These are phyloP conservation scores for Hyaloperonospora brassicae DNA, from an alignment of 352 stramenopile genomes.

Conservation along the genomic window DNA sequence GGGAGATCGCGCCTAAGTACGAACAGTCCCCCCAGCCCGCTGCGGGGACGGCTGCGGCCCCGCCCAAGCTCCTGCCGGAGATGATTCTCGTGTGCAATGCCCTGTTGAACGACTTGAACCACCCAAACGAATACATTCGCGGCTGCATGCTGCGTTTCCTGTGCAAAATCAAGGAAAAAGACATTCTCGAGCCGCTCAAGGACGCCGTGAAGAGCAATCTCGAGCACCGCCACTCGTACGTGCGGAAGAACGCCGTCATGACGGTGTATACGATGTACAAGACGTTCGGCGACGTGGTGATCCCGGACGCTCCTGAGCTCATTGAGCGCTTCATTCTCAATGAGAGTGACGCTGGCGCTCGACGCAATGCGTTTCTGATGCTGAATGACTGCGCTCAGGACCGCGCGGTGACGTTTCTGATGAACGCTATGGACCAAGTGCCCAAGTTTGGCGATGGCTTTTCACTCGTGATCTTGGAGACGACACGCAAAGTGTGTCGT, in stretches of 20 bases:
- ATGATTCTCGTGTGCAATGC: constrained; percentile 99
- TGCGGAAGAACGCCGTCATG: constrained; percentile 98
- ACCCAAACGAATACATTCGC: constrained; percentile 99
- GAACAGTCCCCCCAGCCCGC: constrained; percentile 50
- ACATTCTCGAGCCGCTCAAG: constrained; percentile 88
- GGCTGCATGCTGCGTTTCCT: constrained; percentile 99
- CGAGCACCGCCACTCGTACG: constrained; percentile 97
- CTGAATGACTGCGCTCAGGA: constrained; percentile 98
- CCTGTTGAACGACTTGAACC: constrained; percentile 98
- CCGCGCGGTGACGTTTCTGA: constrained; percentile 95
- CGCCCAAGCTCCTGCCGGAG: constrained; percentile 95
- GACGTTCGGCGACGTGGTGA: constrained; percentile 88
- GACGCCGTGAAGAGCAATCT: constrained; percentile 94
- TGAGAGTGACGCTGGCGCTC: constrained; percentile 91
- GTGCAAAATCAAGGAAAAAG: constrained; percentile 98
- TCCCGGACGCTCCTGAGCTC: constrained; percentile 97
- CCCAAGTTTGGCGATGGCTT: constrained; percentile 96
- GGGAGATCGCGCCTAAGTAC: constrained; percentile 98
- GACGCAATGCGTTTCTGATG: constrained; percentile 99
- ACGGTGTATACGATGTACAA: constrained; percentile 98
- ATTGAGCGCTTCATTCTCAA: constrained; percentile 92
- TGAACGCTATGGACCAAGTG: constrained; percentile 94
- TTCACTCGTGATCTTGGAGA: constrained; percentile 97
- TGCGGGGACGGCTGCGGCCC: constrained; percentile 20
- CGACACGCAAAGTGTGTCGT: constrained; percentile 97